Evolutionary conservation across 768 basidiomycete species (phyloP).

Genomic region (Suillus clintonianus): DNA sequence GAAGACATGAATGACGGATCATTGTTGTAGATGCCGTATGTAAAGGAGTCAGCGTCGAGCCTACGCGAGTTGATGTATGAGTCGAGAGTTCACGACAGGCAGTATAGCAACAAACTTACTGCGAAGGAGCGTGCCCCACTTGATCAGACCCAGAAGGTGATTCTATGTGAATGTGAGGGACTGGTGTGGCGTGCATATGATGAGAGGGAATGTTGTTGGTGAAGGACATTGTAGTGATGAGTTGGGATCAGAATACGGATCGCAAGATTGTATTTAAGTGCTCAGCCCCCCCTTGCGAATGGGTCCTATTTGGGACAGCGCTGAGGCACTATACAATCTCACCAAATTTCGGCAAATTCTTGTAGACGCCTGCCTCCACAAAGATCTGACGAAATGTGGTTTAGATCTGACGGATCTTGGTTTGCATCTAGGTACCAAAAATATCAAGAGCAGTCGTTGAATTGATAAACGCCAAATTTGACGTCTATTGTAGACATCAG

Average conservation of each 20-base stretch:
- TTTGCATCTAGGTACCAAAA: background rate
- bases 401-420: background rate
- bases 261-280: background rate
- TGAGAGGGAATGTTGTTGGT: background rate
- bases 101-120: background rate
- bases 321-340: background rate
- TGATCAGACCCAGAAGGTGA: background rate
- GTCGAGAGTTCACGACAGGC: background rate
- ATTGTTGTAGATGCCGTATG: background rate
- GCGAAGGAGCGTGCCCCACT: background rate
- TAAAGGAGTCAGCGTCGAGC: too few relatives aligned
- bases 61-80: background rate
- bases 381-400: background rate
- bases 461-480: background rate
- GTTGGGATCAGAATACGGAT: too few relatives aligned
- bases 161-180: background rate
- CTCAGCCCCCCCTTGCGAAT: background rate
- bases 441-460: background rate
- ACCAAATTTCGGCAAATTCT: background rate
- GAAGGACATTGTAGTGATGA: background rate
- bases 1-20: background rate
- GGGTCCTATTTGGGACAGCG: background rate
- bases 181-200: background rate
- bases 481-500: background rate
- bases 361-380: background rate